These are phyloP conservation scores for Fabrea salina DNA, from an alignment of 169 alveolate genomes.

Conservation along the genomic window DNA sequence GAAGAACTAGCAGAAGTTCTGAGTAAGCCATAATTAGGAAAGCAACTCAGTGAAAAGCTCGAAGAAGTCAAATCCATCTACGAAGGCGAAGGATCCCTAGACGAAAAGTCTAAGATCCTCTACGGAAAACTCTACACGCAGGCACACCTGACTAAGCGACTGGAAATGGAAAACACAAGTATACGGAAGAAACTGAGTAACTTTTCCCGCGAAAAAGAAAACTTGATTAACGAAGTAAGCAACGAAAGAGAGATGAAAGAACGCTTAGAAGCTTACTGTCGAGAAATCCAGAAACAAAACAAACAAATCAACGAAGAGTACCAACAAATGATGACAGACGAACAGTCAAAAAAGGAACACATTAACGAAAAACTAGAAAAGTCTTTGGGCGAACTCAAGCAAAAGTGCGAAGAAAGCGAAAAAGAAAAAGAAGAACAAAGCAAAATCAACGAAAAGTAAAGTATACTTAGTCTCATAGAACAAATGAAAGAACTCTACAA, in stretches of 20 bases:
- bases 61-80: background rate
- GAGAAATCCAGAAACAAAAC: conserved; percentile 4
- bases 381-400: background rate
- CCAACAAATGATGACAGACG: background rate
- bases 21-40: background rate
- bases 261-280: background rate
- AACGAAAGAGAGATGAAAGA: background rate
- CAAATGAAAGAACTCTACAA: conserved; percentile 15
- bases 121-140: background rate
- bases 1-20: background rate
- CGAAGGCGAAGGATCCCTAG: background rate
- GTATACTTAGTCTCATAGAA: background rate
- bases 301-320: background rate
- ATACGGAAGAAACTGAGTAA: background rate
- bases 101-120: background rate
- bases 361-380: background rate
- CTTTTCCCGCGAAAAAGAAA: conserved; percentile 1
- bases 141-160: background rate
- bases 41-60: background rate
- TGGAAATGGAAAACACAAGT: conserved; percentile 14
- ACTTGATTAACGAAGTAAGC: background rate
- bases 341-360: background rate
- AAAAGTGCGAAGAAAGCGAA: conserved; percentile 10
- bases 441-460: background rate
- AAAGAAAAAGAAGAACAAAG: background rate